These are phyloP conservation scores for Hypoxylon cercidicola DNA, from an alignment of 495 filamentous ascomycete genomes.

Conservation along the genomic window DNA sequence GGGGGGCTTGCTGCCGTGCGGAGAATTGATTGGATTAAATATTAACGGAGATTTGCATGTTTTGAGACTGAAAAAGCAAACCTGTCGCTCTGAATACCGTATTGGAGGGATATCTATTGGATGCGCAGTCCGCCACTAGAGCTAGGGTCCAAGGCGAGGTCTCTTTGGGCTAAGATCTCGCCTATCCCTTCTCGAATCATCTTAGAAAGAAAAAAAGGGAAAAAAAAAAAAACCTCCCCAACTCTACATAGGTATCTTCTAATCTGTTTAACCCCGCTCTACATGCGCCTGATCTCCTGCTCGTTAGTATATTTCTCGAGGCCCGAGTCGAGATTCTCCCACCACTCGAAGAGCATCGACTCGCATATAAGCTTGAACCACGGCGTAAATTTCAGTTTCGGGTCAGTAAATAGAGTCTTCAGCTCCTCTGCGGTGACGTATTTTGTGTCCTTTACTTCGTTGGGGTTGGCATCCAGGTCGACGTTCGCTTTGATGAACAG, in stretches of 20 bases:
- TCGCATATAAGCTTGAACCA: slow-evolving; percentile 99
- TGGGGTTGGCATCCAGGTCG: slow-evolving; percentile 79
- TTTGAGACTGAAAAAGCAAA: slow-evolving; percentile 32
- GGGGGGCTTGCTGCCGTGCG: slow-evolving; percentile 17
- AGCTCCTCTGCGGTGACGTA: slow-evolving; percentile 87
- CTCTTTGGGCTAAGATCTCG: slow-evolving; percentile 1
- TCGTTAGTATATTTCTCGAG: slow-evolving; percentile 89
- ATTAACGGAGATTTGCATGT: slow-evolving; percentile 28
- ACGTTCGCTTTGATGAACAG: slow-evolving; percentile 97
- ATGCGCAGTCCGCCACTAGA: slow-evolving; percentile 32
- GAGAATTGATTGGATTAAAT: slow-evolving; percentile 23
- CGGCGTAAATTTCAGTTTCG: slow-evolving; percentile 85
- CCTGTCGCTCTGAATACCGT: slow-evolving; percentile 19
- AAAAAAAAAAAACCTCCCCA: slow-evolving; percentile 2
- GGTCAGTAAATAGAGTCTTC: slow-evolving; percentile 84
- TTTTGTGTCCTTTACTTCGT: slow-evolving; percentile 85
- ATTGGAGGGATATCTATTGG: slow-evolving; percentile 32
- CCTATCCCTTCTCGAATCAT: slow-evolving; percentile 14
- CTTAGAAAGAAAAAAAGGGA: slow-evolving; percentile 2
- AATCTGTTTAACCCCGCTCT: slow-evolving; percentile 12
- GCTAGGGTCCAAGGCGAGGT: neutral
- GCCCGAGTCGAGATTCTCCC: slow-evolving; percentile 82
- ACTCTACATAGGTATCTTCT: neutral
- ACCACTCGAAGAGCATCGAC: slow-evolving; percentile 98
- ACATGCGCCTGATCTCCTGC: slow-evolving; percentile 90